Base-by-base conservation (phyloP, 805 yeast species). In the Teunomyces kruisii region DNA sequence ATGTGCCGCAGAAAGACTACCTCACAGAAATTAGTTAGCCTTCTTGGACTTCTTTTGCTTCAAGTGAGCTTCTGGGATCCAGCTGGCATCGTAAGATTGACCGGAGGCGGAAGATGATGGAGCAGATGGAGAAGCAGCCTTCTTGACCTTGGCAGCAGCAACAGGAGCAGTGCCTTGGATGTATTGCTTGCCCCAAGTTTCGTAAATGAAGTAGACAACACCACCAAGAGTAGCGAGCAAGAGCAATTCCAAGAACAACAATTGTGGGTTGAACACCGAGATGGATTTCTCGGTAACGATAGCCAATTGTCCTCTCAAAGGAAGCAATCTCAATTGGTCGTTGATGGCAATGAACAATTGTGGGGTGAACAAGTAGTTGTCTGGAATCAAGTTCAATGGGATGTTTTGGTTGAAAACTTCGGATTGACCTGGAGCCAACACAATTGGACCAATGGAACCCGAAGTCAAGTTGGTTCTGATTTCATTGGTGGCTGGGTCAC, bases 181-280 rank as follows among this genome's bases (percentile, higher is more conserved):
- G 59, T 79, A 81, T 36, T 61, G 59, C 50, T 67, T 66, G 45
- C 81, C 81, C 57, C 72, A 76, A 36, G 62, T 54, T 33, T 56
- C 58, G 64, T 76, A 76, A 29, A 64, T 60, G 49, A 70, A 61
- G 63, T 82, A 85, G 36, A 32, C 44, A 33, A 44, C 32, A 8
- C 43, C 49, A 3, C 46, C 57, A 16, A 51, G 24, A 8, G 42
- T 31, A 6, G 47, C 54, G 3, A 70, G 53, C 46, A 88, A 65
- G 19, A 86, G 53, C 12, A 80, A 42, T 59, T 82, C 85, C 52
- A 86, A 76, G 29, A 86, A 62, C 47, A 88, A 59, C 57, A 89
- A 77, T 64, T 83, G 81, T 10, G 91, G 94, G 60, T 86, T 80
- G 67, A 84, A 82, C 43, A 83, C 51, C 0, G 95, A 84, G 54